Conservation (phyloP, 352 stramenopile genomes). For the Phytophthora colocasiae region DNA sequence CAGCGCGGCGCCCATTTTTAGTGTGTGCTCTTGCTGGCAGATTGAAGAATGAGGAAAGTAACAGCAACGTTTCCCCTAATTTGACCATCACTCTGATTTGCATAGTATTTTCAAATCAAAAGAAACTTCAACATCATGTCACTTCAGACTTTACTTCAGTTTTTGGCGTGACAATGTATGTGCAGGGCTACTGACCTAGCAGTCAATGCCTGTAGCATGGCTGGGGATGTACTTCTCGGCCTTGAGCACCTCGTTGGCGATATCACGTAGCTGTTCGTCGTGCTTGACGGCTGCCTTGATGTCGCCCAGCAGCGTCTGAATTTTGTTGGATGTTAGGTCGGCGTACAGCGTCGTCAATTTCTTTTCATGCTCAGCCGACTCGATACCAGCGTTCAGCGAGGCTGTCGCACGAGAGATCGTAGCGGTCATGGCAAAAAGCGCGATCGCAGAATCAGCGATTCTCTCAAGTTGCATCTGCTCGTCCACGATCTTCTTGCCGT, state of each 20-base stretch:
- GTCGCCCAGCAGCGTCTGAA: constrained; percentile 62
- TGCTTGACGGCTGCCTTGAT: constrained; percentile 70
- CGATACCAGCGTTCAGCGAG: constrained; percentile 60
- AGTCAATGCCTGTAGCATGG: constrained; percentile 80
- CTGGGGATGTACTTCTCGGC: constrained; percentile 81
- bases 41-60: constrained; percentile 28
- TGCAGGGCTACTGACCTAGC: constrained; percentile 21
- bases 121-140: constrained; percentile 24
- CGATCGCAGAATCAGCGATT: constrained; percentile 86
- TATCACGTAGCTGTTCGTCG: constrained; percentile 75
- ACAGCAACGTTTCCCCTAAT: constrained; percentile 13
- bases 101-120: constrained; percentile 25
- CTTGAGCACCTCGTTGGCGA: constrained; percentile 80
- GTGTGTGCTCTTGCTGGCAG: background rate
- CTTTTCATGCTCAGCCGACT: constrained; percentile 77
- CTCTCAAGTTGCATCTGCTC: constrained; percentile 89
- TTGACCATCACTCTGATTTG: constrained; percentile 29
- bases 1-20: constrained; percentile 29
- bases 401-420: constrained; percentile 83
- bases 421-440: constrained; percentile 87
- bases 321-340: constrained; percentile 73
- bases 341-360: constrained; percentile 84
- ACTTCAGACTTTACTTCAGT: constrained; percentile 24
- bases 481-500: constrained; percentile 90
- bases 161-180: constrained; percentile 20